Conservation (phyloP, 352 stramenopile species). For the Globisporangium echinulatum region DNA sequence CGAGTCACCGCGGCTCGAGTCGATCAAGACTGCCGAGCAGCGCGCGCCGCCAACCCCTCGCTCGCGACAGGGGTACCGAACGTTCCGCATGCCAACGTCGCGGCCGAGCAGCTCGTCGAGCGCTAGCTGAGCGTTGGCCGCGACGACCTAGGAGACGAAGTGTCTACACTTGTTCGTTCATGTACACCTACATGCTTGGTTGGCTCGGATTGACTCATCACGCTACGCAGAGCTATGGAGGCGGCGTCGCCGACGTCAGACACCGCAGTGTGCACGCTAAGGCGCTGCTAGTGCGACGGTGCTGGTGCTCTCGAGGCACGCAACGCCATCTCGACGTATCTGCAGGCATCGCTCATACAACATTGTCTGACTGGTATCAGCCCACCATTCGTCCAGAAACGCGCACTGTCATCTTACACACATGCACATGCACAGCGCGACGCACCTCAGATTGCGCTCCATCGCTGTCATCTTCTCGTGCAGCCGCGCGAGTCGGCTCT, state of each 20-base stretch:
- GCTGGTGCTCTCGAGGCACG: constrained; percentile 8
- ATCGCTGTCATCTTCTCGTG: constrained; percentile 36
- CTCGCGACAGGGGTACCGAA: constrained; percentile 38
- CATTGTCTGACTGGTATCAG: too few species aligned
- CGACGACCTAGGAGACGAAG: not conserved
- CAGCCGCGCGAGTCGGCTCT: constrained; percentile 29
- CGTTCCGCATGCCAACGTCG: constrained; percentile 41
- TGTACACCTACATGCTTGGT: not conserved
- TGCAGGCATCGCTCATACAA: not conserved
- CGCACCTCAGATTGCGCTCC: constrained; percentile 37
- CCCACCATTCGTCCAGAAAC: too few species aligned
- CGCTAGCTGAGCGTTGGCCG: not conserved
- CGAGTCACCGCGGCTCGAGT: constrained; percentile 33
- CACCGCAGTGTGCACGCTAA: not conserved
- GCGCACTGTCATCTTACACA: not conserved
- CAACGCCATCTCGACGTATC: constrained; percentile 34
- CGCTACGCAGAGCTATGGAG: not conserved
- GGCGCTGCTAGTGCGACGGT: not conserved
- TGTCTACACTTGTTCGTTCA: not conserved
- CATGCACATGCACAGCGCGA: not conserved
- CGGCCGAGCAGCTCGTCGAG: constrained; percentile 8
- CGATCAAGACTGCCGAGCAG: constrained; percentile 38
- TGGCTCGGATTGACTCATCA: not conserved
- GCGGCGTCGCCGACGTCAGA: not conserved
- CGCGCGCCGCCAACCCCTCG: constrained; percentile 40